A percentile compares a stretch with the other conserved stretches of the same genome.
Evolutionary conservation across 768 basidiomycete genomes (phyloP).

Genomic region (Calocybe cyanea): DNA sequence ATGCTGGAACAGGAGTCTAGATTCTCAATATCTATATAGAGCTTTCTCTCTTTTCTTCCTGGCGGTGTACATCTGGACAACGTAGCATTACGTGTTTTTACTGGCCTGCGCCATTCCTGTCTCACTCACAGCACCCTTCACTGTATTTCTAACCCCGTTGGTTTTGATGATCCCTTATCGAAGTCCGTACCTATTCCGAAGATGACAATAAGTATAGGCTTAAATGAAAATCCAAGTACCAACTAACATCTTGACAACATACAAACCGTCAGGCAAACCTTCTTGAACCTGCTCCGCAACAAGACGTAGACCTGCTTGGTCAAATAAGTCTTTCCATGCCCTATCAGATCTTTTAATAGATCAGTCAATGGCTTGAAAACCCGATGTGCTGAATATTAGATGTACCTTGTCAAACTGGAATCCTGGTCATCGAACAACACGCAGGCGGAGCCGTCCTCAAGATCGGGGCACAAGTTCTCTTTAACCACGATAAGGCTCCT

Average conservation of each 20-base stretch:
- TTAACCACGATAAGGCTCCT: conserved; percentile 80
- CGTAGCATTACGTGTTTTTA: neutral
- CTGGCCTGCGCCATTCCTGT: neutral
- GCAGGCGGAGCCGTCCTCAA: conserved; percentile 40
- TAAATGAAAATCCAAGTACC: neutral
- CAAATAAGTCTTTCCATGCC: conserved; percentile 77
- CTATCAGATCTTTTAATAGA: conserved; percentile 62
- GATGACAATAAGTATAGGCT: conserved; percentile 3
- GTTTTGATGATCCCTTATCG: conserved; percentile 26
- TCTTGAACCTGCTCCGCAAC: conserved; percentile 74
- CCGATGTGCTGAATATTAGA: neutral
- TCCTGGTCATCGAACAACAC: conserved; percentile 80
- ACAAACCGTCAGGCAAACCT: conserved; percentile 80
- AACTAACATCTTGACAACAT: conserved; percentile 80
- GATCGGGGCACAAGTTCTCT: conserved; percentile 80
- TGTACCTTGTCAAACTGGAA: conserved; percentile 84
- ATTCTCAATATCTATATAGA: conserved; percentile 7
- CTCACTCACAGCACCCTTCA: neutral
- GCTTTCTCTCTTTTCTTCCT: conserved; percentile 8
- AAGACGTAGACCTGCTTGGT: conserved; percentile 66
- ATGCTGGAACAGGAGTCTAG: conserved; percentile 14
- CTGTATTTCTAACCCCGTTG: conserved; percentile 1
- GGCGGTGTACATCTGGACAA: neutral
- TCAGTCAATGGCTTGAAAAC: conserved; percentile 8
- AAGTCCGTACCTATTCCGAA: conserved; percentile 50